A percentile compares a stretch with the other conserved stretches of the same genome.
phyloP scores from a whole-genome alignment of 2,329 filamentous ascomycete genomes.

The Elsinoe australis region DNA sequence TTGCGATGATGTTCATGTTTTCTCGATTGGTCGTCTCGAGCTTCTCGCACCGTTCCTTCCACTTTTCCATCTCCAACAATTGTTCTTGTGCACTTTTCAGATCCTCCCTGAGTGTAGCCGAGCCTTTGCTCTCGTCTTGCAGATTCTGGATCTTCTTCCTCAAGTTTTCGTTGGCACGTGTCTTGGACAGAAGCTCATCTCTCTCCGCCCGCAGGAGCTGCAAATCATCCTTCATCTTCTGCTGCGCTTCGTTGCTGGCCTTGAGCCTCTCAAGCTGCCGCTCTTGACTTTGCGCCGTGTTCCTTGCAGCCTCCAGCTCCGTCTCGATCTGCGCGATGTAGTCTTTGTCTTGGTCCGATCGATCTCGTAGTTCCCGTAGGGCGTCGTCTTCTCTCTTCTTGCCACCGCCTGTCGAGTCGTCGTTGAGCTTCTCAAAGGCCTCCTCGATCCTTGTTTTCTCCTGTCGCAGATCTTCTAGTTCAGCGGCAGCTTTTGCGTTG shows the following conservation, averaged over 20 bases:
- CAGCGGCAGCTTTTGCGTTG: conserved; percentile 34
- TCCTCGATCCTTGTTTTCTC: conserved; percentile 41
- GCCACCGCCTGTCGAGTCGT: conserved; percentile 38
- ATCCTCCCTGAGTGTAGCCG: conserved; percentile 39
- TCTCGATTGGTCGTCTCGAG: conserved; percentile 46
- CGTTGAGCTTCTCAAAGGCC: conserved; percentile 40
- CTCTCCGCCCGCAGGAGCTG: conserved; percentile 43
- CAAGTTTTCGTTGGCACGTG: conserved; percentile 46
- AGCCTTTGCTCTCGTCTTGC: conserved; percentile 41
- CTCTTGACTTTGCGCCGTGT: conserved; percentile 40
- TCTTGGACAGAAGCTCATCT: conserved; percentile 42
- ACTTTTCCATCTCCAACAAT: conserved; percentile 38
- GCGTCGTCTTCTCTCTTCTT: conserved; percentile 36
- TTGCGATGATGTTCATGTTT: conserved; percentile 43
- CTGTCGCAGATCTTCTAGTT: conserved; percentile 36
- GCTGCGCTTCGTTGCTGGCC: conserved; percentile 36
- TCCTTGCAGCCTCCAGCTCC: conserved; percentile 39
- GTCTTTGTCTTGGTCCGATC: conserved; percentile 40
- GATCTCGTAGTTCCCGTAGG: conserved; percentile 37
- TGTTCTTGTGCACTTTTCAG: conserved; percentile 39
- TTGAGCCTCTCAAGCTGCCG: conserved; percentile 39
- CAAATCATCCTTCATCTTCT: conserved; percentile 45
- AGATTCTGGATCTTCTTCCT: conserved; percentile 47
- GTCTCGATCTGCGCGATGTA: conserved; percentile 45
- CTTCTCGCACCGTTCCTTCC: conserved; percentile 38